Base-by-base conservation (phyloP, 441 rosid genomes). In the Pelargonium fulgidum region DNA sequence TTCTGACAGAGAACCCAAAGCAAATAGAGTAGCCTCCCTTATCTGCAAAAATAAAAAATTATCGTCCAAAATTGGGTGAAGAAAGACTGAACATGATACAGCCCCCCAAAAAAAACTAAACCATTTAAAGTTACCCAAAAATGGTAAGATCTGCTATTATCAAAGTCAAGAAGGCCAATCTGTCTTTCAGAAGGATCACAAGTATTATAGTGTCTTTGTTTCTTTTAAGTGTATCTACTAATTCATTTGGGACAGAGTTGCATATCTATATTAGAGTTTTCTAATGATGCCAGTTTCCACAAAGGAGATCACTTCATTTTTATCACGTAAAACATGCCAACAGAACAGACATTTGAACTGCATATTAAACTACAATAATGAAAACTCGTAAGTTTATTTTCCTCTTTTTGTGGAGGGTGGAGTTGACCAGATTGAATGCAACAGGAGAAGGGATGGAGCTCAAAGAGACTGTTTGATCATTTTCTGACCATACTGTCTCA, bases 11-110 rank as follows among this genome's bases (percentile, higher is more conserved):
- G 89, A 88, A 36, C 93, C 85, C 84, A 91, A 77, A 76, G 96
- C 89, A 82, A 82, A 93, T 65, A 93, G 82, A 79, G 86, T 75
- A 77, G 99, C 95, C 82, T 93, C 99, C 77, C 87, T 84, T 70
- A 83, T 85, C 99, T 93, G 83, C 58, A 67, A 81, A 29, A 16
- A 47, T 26, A 45, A 44, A 61, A 56, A 39, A 12, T 10, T 22
- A 14, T 26, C 39, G 4, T 12, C 64, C 17, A 62, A 22, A 62
- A 26, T 62, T 26, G 26, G 64, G 39, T 5, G 7, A 58, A 17
- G 62, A 62, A 24, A 4, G 64, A 63, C 59, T 17, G 48, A 58
- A 44, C 9, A 33, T 17, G 1, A 62, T 47, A 50, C 11, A 62
- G 39, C 13, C 0, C 4, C 39, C 36, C 47, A 36, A 20, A 20